Base-by-base conservation (phyloP, 2,329 filamentous ascomycete species). In the Xylariales sp. region DNA sequence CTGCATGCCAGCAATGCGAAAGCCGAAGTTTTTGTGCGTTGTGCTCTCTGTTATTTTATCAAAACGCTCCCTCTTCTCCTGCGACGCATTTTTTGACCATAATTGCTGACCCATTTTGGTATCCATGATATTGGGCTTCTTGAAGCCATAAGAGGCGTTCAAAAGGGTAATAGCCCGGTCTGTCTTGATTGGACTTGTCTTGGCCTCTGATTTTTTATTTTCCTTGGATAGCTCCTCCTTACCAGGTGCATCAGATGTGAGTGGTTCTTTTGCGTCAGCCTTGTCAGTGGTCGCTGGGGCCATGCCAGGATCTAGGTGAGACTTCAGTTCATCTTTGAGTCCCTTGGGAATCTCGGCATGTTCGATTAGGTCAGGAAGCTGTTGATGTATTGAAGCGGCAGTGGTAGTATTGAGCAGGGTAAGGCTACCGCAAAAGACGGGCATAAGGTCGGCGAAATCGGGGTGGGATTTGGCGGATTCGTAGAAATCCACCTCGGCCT, bases 401-500 rank as follows among this genome's bases (percentile, higher is more conserved):
- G 84, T 82, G 46, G 83, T 79, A 66, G 83, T 82, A 55, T 90
- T 84, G 70, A 86, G 87, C n/a, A 97, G 87, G 34, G 84, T 82
- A 56, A 99, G 84, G 2, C 90, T 92, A 67, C 96, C 96, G 81
- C 97, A 89, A 81, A 90, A 98, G 5, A 89, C 86, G 53, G 96
- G 95, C 85, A 98, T 95, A 74, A 95, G 87, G 30, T 90, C 87
- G 58, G 90, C 87, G 75, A 98, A 93, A 1, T 90, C 88, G 36
- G 89, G 88, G 77, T 97, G 91, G 28, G 85, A 81, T 59, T 80
- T 79, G 34, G 90, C 90, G 46, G 89, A 88, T 78, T 97, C 89
- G 84, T 99, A 99, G 80, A 99, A 99, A 52, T 89, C 86, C 74
- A 98, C 89, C 82, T 99, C 96, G 71, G 90, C 86, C 70, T 89